Evolutionary conservation across 495 filamentous ascomycete species (phyloP).

Genomic region (Hapsidospora chrysogenum): DNA sequence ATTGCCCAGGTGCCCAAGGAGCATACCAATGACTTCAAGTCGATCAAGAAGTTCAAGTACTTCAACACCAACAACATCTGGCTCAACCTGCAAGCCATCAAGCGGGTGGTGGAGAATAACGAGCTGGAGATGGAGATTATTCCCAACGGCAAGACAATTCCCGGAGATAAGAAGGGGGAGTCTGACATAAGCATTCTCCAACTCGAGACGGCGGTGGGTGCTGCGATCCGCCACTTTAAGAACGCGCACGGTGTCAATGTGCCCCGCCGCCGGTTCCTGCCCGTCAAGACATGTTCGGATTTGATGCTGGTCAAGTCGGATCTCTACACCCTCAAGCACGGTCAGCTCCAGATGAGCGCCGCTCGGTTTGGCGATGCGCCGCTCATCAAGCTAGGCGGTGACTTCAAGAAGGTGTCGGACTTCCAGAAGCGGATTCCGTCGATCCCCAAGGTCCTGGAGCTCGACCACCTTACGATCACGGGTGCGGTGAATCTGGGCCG

Average conservation of each 20-base stretch:
- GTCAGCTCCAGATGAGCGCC: slow-evolving; percentile 89
- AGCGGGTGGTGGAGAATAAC: slow-evolving; percentile 96
- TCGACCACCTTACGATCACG: slow-evolving; percentile 95
- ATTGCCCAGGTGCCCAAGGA: slow-evolving; percentile 99
- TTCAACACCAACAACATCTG: slow-evolving; percentile 99
- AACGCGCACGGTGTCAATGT: slow-evolving; percentile 99
- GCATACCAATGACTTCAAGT: slow-evolving; percentile 99
- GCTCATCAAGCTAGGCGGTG: slow-evolving; percentile 93
- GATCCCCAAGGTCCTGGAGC: slow-evolving; percentile 95
- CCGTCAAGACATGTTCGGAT: slow-evolving; percentile 99
- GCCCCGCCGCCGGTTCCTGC: slow-evolving; percentile 90
- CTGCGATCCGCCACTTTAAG: slow-evolving; percentile 95
- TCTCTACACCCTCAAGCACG: slow-evolving; percentile 98
- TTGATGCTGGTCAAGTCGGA: slow-evolving; percentile 99
- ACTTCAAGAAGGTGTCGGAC: slow-evolving; percentile 99
- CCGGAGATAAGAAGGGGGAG: slow-evolving; percentile 98
- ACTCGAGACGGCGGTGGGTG: slow-evolving; percentile 96
- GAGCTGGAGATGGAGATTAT: slow-evolving; percentile 99
- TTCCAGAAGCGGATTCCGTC: slow-evolving; percentile 95
- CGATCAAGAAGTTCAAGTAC: slow-evolving; percentile 99
- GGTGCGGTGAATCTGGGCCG: slow-evolving; percentile 92
- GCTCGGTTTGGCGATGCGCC: slow-evolving; percentile 96
- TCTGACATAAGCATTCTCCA: slow-evolving; percentile 94
- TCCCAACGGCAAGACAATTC: slow-evolving; percentile 95
- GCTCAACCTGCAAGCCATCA: slow-evolving; percentile 95